These are phyloP conservation scores for Xylaria bambusicola DNA, from an alignment of 495 filamentous ascomycete genomes.

Conservation along the genomic window DNA sequence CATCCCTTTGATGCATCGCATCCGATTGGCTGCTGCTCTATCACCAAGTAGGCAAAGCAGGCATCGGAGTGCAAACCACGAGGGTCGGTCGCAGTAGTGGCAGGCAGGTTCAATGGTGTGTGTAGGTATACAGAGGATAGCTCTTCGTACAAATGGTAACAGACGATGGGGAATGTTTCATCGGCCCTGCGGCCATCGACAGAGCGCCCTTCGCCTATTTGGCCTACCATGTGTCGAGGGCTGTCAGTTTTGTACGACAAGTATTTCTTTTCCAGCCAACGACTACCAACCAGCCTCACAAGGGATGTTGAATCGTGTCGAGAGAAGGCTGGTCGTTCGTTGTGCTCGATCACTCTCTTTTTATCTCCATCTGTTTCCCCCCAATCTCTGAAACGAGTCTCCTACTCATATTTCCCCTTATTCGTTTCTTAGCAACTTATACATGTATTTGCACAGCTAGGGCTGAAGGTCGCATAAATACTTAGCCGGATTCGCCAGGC, in stretches of 20 bases:
- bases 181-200: too few species aligned
- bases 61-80: conserved; percentile 13
- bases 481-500: conserved; percentile 6
- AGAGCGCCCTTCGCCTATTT: not conserved
- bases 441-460: not conserved
- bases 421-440: not conserved
- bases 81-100: not conserved
- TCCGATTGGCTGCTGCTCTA: not conserved
- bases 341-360: not conserved
- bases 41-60: not conserved
- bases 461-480: conserved; percentile 6
- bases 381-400: not conserved
- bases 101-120: conserved; percentile 3
- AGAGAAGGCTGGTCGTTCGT: not conserved
- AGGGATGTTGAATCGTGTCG: not conserved
- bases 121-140: too few species aligned
- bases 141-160: too few species aligned
- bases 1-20: not conserved
- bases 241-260: not conserved
- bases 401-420: not conserved
- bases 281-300: not conserved
- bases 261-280: not conserved
- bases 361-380: not conserved
- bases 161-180: too few species aligned
- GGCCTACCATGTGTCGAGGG: too few species aligned